Percentiles rank a stretch among this genome's conserved stretches.
Conservation (phyloP, 192 early-diverging fungal species). For the Dissophora ornata region DNA sequence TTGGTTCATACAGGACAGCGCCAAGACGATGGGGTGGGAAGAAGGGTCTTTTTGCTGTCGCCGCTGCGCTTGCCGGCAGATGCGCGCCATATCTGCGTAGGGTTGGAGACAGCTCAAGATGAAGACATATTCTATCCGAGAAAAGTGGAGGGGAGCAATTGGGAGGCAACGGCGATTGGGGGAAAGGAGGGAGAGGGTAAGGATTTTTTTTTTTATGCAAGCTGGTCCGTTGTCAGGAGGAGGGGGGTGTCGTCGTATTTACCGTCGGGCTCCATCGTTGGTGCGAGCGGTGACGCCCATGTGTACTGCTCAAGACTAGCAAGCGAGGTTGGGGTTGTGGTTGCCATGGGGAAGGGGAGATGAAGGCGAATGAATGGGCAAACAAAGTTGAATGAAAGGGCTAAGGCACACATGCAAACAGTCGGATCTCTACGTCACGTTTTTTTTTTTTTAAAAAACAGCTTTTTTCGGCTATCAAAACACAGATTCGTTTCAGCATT, state of each 20-base stretch:
- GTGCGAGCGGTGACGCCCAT: constrained; percentile 41
- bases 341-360: neutral
- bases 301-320: constrained; percentile 37
- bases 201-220: too few relatives aligned
- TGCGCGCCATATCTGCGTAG: constrained; percentile 42
- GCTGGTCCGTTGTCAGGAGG: too few relatives aligned
- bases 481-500: too few relatives aligned
- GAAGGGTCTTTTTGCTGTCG: neutral
- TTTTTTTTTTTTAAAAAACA: constrained; percentile 4
- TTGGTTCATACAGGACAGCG: constrained; percentile 51
- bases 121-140: constrained; percentile 42
- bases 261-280: constrained; percentile 51
- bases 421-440: neutral
- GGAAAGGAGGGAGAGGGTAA: too few relatives aligned
- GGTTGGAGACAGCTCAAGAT: constrained; percentile 46
- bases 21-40: constrained; percentile 17
- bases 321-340: constrained; percentile 32
- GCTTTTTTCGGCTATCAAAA: too few relatives aligned
- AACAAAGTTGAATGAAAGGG: too few relatives aligned
- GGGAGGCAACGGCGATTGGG: too few relatives aligned
- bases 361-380: neutral
- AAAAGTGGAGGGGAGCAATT: neutral
- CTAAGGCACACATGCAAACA: neutral
- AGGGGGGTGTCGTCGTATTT: neutral
- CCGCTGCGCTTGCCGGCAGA: constrained; percentile 23